Percentiles rank a stretch among this genome's conserved stretches.
Conservation (phyloP, 1,139 yeast genomes). For the Schizosaccharomyces versatilis region DNA sequence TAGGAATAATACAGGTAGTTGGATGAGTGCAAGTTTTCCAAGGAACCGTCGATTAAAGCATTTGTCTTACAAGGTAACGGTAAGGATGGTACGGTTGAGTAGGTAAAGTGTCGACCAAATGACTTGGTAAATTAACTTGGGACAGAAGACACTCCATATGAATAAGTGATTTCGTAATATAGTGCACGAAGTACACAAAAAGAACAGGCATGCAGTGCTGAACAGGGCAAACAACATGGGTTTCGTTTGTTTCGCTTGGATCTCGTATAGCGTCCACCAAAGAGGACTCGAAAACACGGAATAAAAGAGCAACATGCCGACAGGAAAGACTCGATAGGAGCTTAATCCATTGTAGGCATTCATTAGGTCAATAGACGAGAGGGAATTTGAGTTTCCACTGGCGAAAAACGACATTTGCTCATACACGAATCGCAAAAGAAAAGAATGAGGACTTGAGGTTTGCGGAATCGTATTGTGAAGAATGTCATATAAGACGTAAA, state of each 20-base stretch:
- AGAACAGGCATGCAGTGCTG: constrained; percentile 42
- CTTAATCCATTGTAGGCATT: constrained; percentile 78
- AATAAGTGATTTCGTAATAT: constrained; percentile 64
- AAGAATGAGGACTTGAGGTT: constrained; percentile 9
- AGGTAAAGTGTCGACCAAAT: constrained; percentile 33
- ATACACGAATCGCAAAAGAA: constrained; percentile 21
- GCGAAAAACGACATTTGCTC: constrained; percentile 69
- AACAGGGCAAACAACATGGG: constrained; percentile 18
- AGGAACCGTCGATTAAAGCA: no score
- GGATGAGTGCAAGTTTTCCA: no score
- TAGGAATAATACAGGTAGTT: no score
- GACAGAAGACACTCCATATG: constrained; percentile 94
- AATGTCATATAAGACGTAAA: constrained; percentile 32
- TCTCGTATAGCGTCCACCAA: constrained; percentile 30
- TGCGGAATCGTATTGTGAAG: constrained; percentile 18
- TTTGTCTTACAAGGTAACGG: no score
- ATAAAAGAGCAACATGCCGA: constrained; percentile 57
- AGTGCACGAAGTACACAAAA: constrained; percentile 44
- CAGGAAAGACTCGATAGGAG: constrained; percentile 44
- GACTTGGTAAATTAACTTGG: constrained; percentile 59
- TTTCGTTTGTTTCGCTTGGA: constrained; percentile 10
- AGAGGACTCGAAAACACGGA: constrained; percentile 73
- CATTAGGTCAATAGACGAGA: constrained; percentile 73
- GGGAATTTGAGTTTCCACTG: constrained; percentile 74
- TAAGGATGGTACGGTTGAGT: neutral